These are phyloP conservation scores for Iberis pinnata DNA, from an alignment of 345 rosid species.

Conservation along the genomic window DNA sequence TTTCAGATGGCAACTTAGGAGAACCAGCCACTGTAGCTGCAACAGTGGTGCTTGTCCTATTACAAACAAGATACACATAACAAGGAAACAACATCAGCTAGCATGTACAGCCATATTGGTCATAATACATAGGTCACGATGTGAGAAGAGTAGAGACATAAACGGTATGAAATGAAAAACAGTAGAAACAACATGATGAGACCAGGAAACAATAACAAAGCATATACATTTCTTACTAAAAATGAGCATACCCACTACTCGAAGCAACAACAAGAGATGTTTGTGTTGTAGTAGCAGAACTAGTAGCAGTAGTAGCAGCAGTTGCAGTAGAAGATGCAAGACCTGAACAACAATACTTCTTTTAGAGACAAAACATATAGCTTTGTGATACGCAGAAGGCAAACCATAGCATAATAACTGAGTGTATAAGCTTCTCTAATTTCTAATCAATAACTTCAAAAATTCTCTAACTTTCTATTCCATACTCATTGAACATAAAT, in stretches of 20 bases:
- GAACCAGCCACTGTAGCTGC: slow-evolving; percentile 40
- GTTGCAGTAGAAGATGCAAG: slow-evolving; percentile 45
- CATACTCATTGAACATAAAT: not conserved
- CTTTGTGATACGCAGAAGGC: not conserved
- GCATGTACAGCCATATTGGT: not conserved
- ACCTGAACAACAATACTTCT: slow-evolving; percentile 38
- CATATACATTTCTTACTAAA: not conserved
- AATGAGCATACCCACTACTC: slow-evolving; percentile 64
- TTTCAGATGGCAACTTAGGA: slow-evolving; percentile 83
- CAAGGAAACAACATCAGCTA: slow-evolving; percentile 13
- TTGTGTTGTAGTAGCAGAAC: slow-evolving; percentile 41
- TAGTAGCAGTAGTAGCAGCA: slow-evolving; percentile 40
- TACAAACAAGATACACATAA: slow-evolving; percentile 21
- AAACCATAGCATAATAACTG: not conserved
- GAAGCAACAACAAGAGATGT: slow-evolving; percentile 55
- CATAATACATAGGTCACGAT: slow-evolving; percentile 2
- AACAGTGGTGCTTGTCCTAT: slow-evolving; percentile 50
- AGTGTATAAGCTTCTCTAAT: slow-evolving; percentile 1
- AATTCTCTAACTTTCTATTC: slow-evolving; percentile 1
- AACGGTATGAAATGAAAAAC: not conserved
- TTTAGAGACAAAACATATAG: not conserved
- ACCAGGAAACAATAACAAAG: not conserved
- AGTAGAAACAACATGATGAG: not conserved
- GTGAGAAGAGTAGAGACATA: slow-evolving; percentile 7
- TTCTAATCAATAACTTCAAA: slow-evolving; percentile 6